These are phyloP conservation scores for Wickerhamomyces sydowiorum DNA, from an alignment of 805 yeast genomes.

Conservation along the genomic window DNA sequence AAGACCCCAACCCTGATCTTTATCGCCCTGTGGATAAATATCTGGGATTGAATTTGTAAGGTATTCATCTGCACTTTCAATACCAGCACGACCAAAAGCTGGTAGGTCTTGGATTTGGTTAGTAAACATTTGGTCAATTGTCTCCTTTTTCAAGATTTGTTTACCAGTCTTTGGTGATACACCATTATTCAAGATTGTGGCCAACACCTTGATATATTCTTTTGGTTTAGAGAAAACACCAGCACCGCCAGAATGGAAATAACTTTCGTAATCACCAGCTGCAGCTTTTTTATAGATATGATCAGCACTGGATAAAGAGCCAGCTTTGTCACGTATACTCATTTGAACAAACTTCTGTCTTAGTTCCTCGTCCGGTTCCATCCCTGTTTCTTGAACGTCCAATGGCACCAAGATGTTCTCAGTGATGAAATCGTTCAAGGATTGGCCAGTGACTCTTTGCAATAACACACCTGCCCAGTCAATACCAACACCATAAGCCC, in stretches of 20 bases:
- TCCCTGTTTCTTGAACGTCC: constrained; percentile 22
- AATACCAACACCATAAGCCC: constrained; percentile 29
- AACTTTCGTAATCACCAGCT: constrained; percentile 3
- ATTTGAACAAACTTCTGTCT: constrained; percentile 18
- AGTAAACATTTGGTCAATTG: constrained; percentile 26
- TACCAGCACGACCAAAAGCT: constrained; percentile 14
- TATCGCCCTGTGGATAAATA: constrained; percentile 20
- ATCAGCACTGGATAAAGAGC: constrained; percentile 5
- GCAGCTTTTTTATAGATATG: constrained; percentile 8
- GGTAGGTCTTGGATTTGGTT: constrained; percentile 29
- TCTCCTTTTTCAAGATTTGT: constrained; percentile 25
- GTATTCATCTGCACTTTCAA: constrained; percentile 8
- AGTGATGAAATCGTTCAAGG: constrained; percentile 24
- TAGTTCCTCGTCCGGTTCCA: constrained; percentile 17
- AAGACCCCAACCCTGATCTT: constrained; percentile 27
- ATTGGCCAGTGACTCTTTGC: constrained; percentile 24
- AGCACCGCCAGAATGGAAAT: constrained; percentile 35
- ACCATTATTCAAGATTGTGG: constrained; percentile 37
- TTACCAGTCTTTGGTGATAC: constrained; percentile 29
- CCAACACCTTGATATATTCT: constrained; percentile 34
- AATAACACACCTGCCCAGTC: constrained; percentile 33
- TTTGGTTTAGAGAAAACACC: constrained; percentile 35
- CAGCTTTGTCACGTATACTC: constrained; percentile 18
- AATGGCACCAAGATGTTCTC: constrained; percentile 26
- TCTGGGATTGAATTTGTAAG: constrained; percentile 13